Conservation (phyloP, 192 early-diverging fungal species). For the Entrophospora sp. region DNA sequence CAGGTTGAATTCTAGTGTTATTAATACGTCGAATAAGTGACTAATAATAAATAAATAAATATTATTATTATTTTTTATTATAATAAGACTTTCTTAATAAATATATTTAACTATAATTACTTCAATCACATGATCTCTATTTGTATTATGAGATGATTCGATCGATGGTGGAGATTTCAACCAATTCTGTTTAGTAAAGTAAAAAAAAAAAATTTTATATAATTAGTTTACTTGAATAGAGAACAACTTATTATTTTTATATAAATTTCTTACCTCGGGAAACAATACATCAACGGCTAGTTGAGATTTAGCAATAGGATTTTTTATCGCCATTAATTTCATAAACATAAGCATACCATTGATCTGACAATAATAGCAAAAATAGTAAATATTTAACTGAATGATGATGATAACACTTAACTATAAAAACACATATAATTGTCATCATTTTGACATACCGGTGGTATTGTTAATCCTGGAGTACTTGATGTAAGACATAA, state of each 20-base stretch:
- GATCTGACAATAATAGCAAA: slow-evolving; percentile 5
- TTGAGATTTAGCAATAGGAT: background rate
- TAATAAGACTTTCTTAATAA: background rate
- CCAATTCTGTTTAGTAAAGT: background rate
- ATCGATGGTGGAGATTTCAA: background rate
- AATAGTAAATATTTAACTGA: background rate
- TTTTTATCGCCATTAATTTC: background rate
- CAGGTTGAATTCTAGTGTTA: background rate
- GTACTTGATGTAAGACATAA: slow-evolving; percentile 52
- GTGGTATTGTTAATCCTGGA: slow-evolving; percentile 36
- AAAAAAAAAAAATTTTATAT: background rate
- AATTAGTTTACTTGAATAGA: background rate
- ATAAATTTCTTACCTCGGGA: background rate
- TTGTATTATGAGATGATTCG: background rate
- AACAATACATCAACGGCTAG: background rate
- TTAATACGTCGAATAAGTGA: background rate
- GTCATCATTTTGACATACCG: background rate
- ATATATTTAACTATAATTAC: background rate
- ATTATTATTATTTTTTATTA: background rate
- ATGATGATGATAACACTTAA: too few species aligned
- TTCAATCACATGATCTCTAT: background rate
- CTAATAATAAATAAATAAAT: background rate
- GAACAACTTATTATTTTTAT: background rate
- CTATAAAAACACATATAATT: background rate
- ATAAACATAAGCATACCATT: background rate